Evolutionary conservation across 495 filamentous ascomycete species (phyloP).

Genomic region (Hypoxylon lienhwacheense): DNA sequence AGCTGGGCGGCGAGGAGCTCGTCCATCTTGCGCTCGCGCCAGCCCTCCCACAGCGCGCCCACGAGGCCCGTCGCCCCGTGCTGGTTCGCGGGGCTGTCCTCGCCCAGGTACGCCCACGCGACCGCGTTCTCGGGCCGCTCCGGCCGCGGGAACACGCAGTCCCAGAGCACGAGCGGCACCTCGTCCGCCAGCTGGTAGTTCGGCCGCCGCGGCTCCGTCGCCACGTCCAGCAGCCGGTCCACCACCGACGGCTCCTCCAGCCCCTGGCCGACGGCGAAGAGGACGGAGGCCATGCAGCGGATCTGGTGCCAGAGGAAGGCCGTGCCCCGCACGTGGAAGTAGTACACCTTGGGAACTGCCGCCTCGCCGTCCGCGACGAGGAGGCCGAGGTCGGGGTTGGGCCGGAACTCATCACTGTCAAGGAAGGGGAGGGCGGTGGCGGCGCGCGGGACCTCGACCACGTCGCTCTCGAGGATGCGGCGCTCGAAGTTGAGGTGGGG

Average conservation of each 20-base stretch:
- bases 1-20: slow-evolving; percentile 74
- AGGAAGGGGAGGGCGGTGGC: slow-evolving; percentile 51
- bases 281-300: slow-evolving; percentile 80
- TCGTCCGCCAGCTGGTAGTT: slow-evolving; percentile 89
- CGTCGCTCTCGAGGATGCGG: slow-evolving; percentile 72
- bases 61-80: slow-evolving; percentile 68
- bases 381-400: slow-evolving; percentile 4
- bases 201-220: slow-evolving; percentile 69
- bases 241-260: slow-evolving; percentile 76
- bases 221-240: slow-evolving; percentile 68
- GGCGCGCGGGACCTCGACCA: slow-evolving; percentile 64
- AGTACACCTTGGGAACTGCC: slow-evolving; percentile 69
- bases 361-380: slow-evolving; percentile 3
- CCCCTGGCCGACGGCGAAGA: slow-evolving; percentile 91
- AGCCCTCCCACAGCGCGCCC: slow-evolving; percentile 74
- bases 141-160: slow-evolving; percentile 77
- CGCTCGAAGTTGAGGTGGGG: slow-evolving; percentile 81
- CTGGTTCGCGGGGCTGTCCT: slow-evolving; percentile 53
- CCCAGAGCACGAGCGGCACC: slow-evolving; percentile 88
- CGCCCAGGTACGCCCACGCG: slow-evolving; percentile 74
- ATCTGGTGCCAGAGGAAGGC: slow-evolving; percentile 99
- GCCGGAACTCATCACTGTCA: slow-evolving; percentile 29
- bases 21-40: slow-evolving; percentile 85
- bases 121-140: slow-evolving; percentile 58
- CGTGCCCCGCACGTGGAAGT: slow-evolving; percentile 82